Evolutionary conservation across 495 filamentous ascomycete species (phyloP).

Genomic region (Lepraria neglecta): DNA sequence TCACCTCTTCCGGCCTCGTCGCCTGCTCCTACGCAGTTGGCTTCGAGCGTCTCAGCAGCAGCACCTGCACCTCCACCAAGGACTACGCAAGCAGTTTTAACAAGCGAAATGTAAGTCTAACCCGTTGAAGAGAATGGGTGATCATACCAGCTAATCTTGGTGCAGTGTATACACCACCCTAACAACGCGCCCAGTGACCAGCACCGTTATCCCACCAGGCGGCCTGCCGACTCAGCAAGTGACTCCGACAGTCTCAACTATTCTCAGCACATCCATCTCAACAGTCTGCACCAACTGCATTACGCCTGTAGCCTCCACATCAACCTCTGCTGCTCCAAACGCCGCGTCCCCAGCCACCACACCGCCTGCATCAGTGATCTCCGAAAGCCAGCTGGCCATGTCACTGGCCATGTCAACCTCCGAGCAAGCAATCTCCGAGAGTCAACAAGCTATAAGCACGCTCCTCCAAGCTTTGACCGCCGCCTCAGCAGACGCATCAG

Average conservation of each 20-base stretch:
- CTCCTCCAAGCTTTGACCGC: not conserved
- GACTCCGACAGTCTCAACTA: not conserved
- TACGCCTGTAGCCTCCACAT: not conserved
- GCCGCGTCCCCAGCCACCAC: not conserved
- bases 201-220: not conserved
- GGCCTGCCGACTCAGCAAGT: not conserved
- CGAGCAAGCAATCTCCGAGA: not conserved
- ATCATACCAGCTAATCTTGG: not conserved
- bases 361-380: not conserved
- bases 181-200: slow-evolving; percentile 2
- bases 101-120: slow-evolving; percentile 1
- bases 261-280: not conserved
- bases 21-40: not conserved
- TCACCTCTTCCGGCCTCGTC: not conserved
- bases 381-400: no score
- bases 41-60: not conserved
- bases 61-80: not conserved
- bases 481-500: not conserved
- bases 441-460: not conserved
- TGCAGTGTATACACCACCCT: slow-evolving; percentile 10
- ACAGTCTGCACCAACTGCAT: slow-evolving; percentile 5
- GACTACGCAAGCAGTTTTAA: not conserved
- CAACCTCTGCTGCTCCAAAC: not conserved
- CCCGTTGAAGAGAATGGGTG: not conserved
- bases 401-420: no score